phyloP scores from a whole-genome alignment of 805 yeast species.

The Metschnikowia arizonensis region DNA sequence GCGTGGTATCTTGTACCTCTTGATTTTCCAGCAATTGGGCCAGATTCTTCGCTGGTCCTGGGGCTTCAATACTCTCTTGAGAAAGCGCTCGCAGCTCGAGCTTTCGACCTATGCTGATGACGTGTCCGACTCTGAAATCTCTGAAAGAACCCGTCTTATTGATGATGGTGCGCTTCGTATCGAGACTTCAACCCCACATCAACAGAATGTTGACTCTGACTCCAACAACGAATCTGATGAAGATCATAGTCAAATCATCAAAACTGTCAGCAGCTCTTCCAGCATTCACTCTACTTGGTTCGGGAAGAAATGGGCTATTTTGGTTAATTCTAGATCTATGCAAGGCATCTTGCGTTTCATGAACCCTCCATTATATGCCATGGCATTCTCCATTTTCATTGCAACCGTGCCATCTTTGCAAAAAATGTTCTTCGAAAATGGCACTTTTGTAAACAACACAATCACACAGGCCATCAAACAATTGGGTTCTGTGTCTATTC shows the following conservation, averaged over 20 bases:
- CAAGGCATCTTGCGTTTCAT: slow-evolving; percentile 40
- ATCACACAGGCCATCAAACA: slow-evolving; percentile 59
- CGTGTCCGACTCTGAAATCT: background rate
- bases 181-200: slow-evolving; percentile 1
- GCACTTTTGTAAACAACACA: slow-evolving; percentile 64
- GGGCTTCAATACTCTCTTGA: slow-evolving; percentile 72
- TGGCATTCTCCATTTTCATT: slow-evolving; percentile 63
- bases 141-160: slow-evolving; percentile 1
- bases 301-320: slow-evolving; percentile 5
- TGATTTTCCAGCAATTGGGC: slow-evolving; percentile 79
- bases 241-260: background rate
- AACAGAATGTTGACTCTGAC: background rate
- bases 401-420: slow-evolving; percentile 63
- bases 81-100: slow-evolving; percentile 44
- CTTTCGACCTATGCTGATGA: slow-evolving; percentile 13
- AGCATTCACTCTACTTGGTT: background rate
- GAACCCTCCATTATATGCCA: slow-evolving; percentile 84
- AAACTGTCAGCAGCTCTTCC: background rate
- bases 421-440: slow-evolving; percentile 49
- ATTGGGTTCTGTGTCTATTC: slow-evolving; percentile 72
- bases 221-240: slow-evolving; percentile 1
- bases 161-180: slow-evolving; percentile 10
- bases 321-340: slow-evolving; percentile 11
- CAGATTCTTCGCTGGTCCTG: slow-evolving; percentile 83
- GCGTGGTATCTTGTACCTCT: slow-evolving; percentile 68